Conservation (phyloP, 2,329 filamentous ascomycete genomes). For the Alternaria novae-zelandiae region DNA sequence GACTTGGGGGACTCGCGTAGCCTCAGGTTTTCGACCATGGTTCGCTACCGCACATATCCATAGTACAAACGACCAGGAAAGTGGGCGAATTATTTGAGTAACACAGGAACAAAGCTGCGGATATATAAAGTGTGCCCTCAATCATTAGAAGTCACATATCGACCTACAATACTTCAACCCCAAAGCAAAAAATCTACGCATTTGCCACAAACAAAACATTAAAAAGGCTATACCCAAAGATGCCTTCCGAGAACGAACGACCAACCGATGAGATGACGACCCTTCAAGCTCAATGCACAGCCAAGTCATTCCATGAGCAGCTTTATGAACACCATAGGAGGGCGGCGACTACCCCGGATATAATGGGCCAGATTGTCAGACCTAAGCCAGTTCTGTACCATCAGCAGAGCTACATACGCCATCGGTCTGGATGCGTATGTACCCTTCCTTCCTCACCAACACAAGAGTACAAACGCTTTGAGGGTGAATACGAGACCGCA, state of each 20-base stretch:
- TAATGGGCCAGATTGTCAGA: not conserved
- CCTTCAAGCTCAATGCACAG: not conserved
- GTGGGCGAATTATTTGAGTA: not conserved
- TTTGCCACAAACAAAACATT: no score
- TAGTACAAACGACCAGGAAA: not conserved
- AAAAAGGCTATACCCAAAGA: accelerated
- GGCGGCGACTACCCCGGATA: not conserved
- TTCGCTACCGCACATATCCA: not conserved
- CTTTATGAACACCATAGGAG: not conserved
- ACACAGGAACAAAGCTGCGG: not conserved
- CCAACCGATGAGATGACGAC: not conserved
- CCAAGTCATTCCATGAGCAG: not conserved
- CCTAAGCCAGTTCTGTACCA: not conserved
- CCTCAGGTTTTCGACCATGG: not conserved
- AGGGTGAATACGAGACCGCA: not conserved
- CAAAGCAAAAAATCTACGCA: not conserved
- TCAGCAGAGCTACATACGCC: not conserved
- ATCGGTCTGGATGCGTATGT: not conserved
- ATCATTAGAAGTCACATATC: not conserved
- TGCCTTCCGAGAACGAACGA: not conserved
- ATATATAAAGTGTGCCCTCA: not conserved
- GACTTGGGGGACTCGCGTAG: not conserved
- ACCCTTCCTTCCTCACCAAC: not conserved
- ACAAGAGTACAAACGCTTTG: not conserved
- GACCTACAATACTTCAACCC: not conserved